Percentiles rank a stretch among this genome's conserved stretches.
Conservation (phyloP, 1,284 basidiomycete species). For the Rhodotorula sp. region DNA sequence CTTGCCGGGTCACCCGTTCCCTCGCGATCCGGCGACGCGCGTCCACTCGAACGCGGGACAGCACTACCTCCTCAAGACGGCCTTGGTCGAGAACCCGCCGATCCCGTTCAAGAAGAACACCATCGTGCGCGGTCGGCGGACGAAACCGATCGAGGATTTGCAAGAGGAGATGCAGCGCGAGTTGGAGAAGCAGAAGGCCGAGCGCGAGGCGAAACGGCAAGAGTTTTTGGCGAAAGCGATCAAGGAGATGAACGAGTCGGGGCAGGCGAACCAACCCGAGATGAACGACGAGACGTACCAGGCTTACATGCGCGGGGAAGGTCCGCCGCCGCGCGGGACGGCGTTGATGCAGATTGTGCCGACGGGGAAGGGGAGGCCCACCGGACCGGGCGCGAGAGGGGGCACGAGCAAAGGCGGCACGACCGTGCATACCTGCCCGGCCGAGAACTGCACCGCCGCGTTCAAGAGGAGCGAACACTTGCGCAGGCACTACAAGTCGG, state of each 20-base stretch:
- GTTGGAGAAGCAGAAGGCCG: not conserved
- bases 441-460: conserved; percentile 37
- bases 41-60: conserved; percentile 4
- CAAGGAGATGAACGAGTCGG: not conserved
- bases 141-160: conserved; percentile 2
- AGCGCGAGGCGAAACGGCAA: too few species aligned
- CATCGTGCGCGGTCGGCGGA: conserved; percentile 34
- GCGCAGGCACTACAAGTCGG: conserved; percentile 39
- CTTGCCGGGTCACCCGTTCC: conserved; percentile 16
- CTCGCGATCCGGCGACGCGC: not conserved
- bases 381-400: conserved; percentile 1
- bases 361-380: conserved; percentile 7
- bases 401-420: conserved; percentile 12
- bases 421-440: conserved; percentile 37
- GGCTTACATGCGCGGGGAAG: too few species aligned
- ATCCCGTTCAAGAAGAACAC: conserved; percentile 28
- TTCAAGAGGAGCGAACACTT: conserved; percentile 41
- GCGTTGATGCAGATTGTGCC: not conserved
- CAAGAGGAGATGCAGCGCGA: conserved; percentile 10
- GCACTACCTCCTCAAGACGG: conserved; percentile 19
- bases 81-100: conserved; percentile 28
- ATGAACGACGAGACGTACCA: not conserved
- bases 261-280: not conserved
- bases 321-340: not conserved
- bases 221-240: not conserved